Base-by-base conservation (phyloP, 208 protist species). In the Trypanosoma melophagium region DNA sequence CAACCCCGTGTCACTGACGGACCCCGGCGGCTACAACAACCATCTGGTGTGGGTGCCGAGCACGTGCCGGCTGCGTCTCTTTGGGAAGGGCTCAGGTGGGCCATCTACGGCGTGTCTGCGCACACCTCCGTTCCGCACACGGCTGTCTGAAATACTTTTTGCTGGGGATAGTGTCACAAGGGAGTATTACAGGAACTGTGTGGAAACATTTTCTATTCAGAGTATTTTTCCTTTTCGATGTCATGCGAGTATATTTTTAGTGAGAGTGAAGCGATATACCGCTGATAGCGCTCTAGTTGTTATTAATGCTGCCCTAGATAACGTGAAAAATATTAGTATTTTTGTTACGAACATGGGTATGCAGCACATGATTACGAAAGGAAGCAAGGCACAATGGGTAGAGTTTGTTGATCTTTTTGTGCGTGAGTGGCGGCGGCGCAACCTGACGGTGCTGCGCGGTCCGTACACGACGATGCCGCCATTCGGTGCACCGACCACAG, bases 301-400 rank as follows among this genome's bases (percentile, higher is more conserved):
- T 3, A 10, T 17, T n/a, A 47, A 17, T n/a, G 16, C 9, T 12
- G 42, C 42, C 1, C 10, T 47, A n/a, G 16, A 47, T 10, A 12
- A 1, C 3, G 9, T 47, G 4, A 17, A 17, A 14, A 10, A 47
- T 47, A 3, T 8, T 25, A 62, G 10, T 50, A 54, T 70, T 9
- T 60, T 70, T 42, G 52, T 35, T 16, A 70, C 65, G 1, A 70
- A 70, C 54, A 14, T 70, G 16, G 65, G 65, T 19, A 70, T 70
- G 40, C 49, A 63, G 28, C 7, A 42, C 10, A 38, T 51, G 19
- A 14, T 70, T 13, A 53, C 22, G 3, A 13, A 10, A 14, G 35
- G 28, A n/a, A 51, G 4, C 1, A 28, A 17, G 8, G n/a, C 17
- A 41, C 9, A 64, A 51, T 70, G 65, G 65, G 21, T 49, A 14